Conservation (phyloP, 352 stramenopile species). For the Phytophthora sansomeana region DNA sequence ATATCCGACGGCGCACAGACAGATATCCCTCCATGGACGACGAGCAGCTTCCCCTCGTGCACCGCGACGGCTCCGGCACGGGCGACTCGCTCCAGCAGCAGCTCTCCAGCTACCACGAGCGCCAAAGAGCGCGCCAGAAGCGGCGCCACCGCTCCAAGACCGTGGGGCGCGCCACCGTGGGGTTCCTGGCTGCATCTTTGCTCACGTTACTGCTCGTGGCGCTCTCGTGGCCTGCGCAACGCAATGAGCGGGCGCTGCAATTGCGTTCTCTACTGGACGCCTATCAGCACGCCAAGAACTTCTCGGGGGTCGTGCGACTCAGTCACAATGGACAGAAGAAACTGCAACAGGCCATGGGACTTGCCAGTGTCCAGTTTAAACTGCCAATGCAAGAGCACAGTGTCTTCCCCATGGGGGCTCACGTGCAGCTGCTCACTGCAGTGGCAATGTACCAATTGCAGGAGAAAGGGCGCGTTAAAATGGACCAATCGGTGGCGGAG, state of each 20-base stretch:
- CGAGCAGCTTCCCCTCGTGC: slow-evolving; percentile 44
- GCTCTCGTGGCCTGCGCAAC: slow-evolving; percentile 46
- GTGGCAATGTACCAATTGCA: slow-evolving; percentile 72
- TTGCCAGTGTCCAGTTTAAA: slow-evolving; percentile 58
- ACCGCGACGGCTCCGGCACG: slow-evolving; percentile 25
- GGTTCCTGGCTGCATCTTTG: slow-evolving; percentile 41
- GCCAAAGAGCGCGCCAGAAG: slow-evolving; percentile 27
- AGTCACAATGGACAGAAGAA: slow-evolving; percentile 60
- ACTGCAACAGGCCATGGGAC: slow-evolving; percentile 51
- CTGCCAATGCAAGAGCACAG: slow-evolving; percentile 53
- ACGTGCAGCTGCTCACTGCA: slow-evolving; percentile 65
- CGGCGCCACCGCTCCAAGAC: slow-evolving; percentile 32
- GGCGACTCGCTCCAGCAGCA: slow-evolving; percentile 44
- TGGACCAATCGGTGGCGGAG: slow-evolving; percentile 42
- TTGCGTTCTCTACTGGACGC: slow-evolving; percentile 37
- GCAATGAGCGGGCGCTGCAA: slow-evolving; percentile 40
- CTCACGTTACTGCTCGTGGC: slow-evolving; percentile 45
- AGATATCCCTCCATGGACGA: slow-evolving; percentile 26
- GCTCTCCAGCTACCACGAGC: slow-evolving; percentile 43
- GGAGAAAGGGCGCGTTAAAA: slow-evolving; percentile 48
- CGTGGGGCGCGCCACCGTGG: slow-evolving; percentile 47
- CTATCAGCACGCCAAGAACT: slow-evolving; percentile 46
- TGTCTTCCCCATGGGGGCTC: slow-evolving; percentile 65
- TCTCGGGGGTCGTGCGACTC: slow-evolving; percentile 63
- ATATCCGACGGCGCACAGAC: not conserved